A percentile compares a stretch with the other conserved stretches of the same genome.
phyloP scores from a whole-genome alignment of 495 filamentous ascomycete species.

The Trichoderma virens region DNA sequence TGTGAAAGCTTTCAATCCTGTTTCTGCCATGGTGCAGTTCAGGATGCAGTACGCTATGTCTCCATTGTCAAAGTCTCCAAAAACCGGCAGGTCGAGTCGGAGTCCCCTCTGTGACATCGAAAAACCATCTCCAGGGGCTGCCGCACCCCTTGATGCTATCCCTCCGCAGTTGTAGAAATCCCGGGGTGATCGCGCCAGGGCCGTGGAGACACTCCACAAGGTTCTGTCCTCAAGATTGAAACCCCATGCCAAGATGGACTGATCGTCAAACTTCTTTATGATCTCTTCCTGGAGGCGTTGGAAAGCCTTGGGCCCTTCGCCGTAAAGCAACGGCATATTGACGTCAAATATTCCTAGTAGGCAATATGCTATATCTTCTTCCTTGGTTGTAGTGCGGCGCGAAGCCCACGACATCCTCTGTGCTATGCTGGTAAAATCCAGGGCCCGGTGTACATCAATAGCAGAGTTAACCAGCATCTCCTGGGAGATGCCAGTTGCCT shows the following conservation, averaged over 20 bases:
- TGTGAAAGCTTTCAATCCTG: background rate
- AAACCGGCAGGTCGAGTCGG: background rate
- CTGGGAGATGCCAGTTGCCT: constrained; percentile 24
- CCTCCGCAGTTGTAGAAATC: background rate
- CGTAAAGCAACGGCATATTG: constrained; percentile 38
- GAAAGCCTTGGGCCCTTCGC: constrained; percentile 28
- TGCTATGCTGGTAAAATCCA: constrained; percentile 16
- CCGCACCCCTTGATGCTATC: background rate
- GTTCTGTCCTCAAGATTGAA: background rate
- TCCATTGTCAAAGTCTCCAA: background rate
- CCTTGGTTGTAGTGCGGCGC: constrained; percentile 21
- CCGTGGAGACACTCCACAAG: background rate
- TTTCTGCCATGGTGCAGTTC: background rate
- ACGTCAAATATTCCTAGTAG: constrained; percentile 36
- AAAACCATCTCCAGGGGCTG: background rate
- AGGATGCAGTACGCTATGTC: background rate
- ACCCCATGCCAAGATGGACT: constrained; percentile 20
- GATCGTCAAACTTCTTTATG: constrained; percentile 17
- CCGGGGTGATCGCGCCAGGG: background rate
- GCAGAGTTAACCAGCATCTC: constrained; percentile 11
- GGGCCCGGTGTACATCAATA: constrained; percentile 7
- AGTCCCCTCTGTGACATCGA: background rate
- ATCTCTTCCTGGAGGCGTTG: constrained; percentile 22
- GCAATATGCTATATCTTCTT: constrained; percentile 36
- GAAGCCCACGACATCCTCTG: constrained; percentile 35